A percentile compares a stretch with the other conserved stretches of the same genome.
phyloP scores from a whole-genome alignment of 129 eudicot species.

The Pulicaria dysenterica region DNA sequence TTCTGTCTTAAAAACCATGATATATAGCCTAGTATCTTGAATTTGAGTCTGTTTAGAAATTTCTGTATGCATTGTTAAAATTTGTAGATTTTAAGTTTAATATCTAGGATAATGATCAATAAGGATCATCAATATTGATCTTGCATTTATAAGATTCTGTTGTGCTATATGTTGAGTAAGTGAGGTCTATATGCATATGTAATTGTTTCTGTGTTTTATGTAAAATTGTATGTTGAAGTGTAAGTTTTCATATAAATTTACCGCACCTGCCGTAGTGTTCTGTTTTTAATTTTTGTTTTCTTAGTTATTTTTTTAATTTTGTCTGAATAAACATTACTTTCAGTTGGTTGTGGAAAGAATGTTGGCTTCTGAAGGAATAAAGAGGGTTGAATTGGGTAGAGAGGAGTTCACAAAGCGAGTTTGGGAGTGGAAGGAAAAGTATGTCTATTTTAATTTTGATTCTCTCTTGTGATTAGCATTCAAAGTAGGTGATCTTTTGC shows the following conservation, averaged over 20 bases:
- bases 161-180: too few species aligned
- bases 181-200: background rate
- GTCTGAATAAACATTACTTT: slow-evolving; percentile 17
- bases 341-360: slow-evolving; percentile 98
- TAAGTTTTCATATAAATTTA: background rate
- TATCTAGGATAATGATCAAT: too few species aligned
- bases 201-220: slow-evolving; percentile 7
- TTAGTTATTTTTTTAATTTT: slow-evolving; percentile 16
- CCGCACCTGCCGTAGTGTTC: background rate
- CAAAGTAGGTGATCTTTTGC: background rate
- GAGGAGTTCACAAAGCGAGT: slow-evolving; percentile 93
- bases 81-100: too few species aligned
- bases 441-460: slow-evolving; percentile 33
- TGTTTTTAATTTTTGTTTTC: background rate
- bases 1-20: background rate
- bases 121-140: too few species aligned
- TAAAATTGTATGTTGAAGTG: slow-evolving; percentile 3
- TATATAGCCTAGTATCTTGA: too few species aligned
- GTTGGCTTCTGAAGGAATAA: slow-evolving; percentile 92
- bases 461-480: slow-evolving; percentile 8
- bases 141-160: too few species aligned
- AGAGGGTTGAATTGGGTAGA: slow-evolving; percentile 88
- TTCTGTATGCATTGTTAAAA: too few species aligned
- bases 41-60: too few species aligned
- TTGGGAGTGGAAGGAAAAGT: slow-evolving; percentile 99